Base-by-base conservation (phyloP, 108 stramenopile species). In the Chaetoceros muelleri region DNA sequence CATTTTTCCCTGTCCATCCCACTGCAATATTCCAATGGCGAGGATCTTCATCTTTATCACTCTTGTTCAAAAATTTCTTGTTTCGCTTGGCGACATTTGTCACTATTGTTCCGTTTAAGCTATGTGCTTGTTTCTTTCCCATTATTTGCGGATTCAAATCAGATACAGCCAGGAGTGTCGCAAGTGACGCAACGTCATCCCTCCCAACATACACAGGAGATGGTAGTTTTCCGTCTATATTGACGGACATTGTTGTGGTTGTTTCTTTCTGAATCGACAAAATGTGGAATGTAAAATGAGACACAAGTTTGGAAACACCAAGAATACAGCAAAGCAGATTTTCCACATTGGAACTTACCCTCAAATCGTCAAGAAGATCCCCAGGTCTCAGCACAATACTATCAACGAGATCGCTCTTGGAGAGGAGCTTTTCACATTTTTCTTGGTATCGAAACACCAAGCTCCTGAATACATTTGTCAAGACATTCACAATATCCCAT, bases 151-250 rank as follows among this genome's bases (percentile, higher is more conserved):
- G 34, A 13, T 40, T 40, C 34, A 40, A 40, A 8, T 55, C 27
- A 50, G 72, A 72, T 20, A 79, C 53, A 28, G 82, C 73, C 2
- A 82, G 45, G 17, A 81, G 67, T 17, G 76, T 73, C 0, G 78
- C 86, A n/a, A 87, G 49, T 5, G 78, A 57, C 10, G 86, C 82
- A 28, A 87, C 80, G 57, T 87, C 86, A n/a, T 81, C 82, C 23
- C 75, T 62, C 44, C 86, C 76, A 1, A 87, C 65, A 2, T 54
- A 25, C 2, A 73, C 61, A 7, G 86, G 86, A 27, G 30, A 60
- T 3, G 72, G 73, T 5, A 87, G 61, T 20, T 22, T 60, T 20
- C 82, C 82, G 23, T 49, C 63, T 7, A 64, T 52, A 56, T 60
- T 57, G 8, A 87, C 66, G 53, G 83, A 82, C 46, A 87, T 27